Base-by-base conservation (phyloP, 2,329 filamentous ascomycete species). In the Pseudogymnoascus destructans region DNA sequence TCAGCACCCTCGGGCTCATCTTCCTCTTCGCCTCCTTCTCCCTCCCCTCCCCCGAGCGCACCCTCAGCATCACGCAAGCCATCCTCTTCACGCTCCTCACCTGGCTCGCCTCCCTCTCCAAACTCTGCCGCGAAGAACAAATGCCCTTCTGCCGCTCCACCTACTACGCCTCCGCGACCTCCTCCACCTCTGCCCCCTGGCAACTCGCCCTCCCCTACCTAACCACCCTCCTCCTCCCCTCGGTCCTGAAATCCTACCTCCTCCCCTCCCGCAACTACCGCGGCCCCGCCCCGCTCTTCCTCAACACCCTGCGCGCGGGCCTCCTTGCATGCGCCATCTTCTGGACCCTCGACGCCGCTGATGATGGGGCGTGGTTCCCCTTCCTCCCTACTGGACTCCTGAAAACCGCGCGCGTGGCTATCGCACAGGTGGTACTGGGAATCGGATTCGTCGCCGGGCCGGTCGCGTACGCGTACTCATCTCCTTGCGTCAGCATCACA, bases 91-190 rank as follows among this genome's bases (percentile, higher is more conserved):
- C 93, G 59, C 69, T 89, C 4, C 78, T 97, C 10, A 86, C 85
- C 11, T 84, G 92, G 58, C 58, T 92, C 2, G 86, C 90, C 0
- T 95, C 91, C 1, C 84, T 92, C 64, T 96, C 93, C 8, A 87
- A 90, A 64, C 82, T 98, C 17, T 98, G 93, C 70, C 86, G 93
- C 59, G 93, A 98, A 71, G 93, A 98, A 73, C 93, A 98, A 73
- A 96, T 97, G 89, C 93, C 93, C 0, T 95, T 86, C 73, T 98
- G 93, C 75, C 83, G 81, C 58, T 95, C 92, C 1, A 96, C 93
- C 0, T 98, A 96, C 74, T 98, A 98, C 69, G 86, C 90, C 3
- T 96, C 92, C 0, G 81, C 86, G 8, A 88, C 85, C 2, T 95
- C 92, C 0, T 97, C 93, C 0, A 97, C 91, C 0, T 96, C 92